A percentile compares a stretch with the other conserved stretches of the same genome.
Conservation (phyloP, 257 asterid genomes). For the Scutellaria galericulata region DNA sequence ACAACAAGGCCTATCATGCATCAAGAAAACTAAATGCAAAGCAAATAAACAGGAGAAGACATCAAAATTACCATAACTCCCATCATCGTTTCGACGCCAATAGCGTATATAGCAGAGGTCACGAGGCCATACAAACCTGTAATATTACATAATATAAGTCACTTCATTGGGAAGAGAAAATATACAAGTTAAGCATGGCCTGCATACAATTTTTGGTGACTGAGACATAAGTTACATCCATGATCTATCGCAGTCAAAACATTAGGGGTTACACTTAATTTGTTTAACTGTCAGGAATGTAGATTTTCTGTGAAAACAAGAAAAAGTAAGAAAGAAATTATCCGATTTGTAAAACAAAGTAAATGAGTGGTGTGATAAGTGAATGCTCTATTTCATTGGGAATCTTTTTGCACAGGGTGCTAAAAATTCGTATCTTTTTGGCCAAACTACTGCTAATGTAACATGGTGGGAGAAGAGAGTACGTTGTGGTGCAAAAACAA, state of each 20-base stretch:
- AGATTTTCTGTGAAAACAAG: conserved; percentile 23
- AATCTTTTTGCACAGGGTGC: conserved; percentile 26
- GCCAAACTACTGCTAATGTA: conserved; percentile 21
- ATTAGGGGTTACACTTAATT: neutral
- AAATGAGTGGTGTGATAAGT: conserved; percentile 8
- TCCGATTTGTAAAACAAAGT: conserved; percentile 21
- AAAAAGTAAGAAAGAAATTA: conserved; percentile 9
- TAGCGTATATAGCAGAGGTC: conserved; percentile 98
- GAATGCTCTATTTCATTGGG: conserved; percentile 23
- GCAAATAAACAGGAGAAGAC: conserved; percentile 28
- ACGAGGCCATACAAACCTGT: conserved; percentile 98
- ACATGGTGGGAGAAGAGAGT: conserved; percentile 3
- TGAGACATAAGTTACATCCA: conserved; percentile 13
- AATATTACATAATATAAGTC: conserved; percentile 32
- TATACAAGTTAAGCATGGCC: neutral
- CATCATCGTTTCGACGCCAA: conserved; percentile 99
- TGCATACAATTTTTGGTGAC: conserved; percentile 22
- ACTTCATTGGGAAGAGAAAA: conserved; percentile 18
- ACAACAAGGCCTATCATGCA: conserved; percentile 31
- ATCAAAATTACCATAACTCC: conserved; percentile 83
- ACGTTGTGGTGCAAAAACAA: conserved; percentile 17
- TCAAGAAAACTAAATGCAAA: conserved; percentile 18
- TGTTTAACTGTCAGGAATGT: conserved; percentile 27
- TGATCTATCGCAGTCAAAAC: conserved; percentile 12
- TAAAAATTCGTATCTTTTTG: conserved; percentile 9